These are phyloP conservation scores for Boechera divaricarpa DNA, from an alignment of 345 rosid species.

Conservation along the genomic window DNA sequence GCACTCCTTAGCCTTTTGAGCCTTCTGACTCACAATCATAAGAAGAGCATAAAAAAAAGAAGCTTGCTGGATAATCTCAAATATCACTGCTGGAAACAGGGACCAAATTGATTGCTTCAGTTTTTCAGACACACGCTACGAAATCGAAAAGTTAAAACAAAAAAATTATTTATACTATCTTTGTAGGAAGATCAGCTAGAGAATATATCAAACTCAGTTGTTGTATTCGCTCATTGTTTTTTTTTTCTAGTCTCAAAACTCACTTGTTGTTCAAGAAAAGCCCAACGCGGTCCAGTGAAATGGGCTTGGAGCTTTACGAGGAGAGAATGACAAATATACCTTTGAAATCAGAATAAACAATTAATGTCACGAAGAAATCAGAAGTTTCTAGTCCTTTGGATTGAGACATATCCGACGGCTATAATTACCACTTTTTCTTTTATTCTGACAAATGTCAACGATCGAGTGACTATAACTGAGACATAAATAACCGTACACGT, in stretches of 20 bases:
- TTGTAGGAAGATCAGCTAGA: too few relatives aligned
- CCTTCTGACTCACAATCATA: constrained; percentile 81
- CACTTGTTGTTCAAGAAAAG: background rate
- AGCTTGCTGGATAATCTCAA: constrained; percentile 99
- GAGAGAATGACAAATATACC: constrained; percentile 18
- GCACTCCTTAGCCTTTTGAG: constrained; percentile 81
- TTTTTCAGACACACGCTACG: too few relatives aligned
- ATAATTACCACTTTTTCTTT: background rate
- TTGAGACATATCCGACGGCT: constrained; percentile 14
- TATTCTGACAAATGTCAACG: constrained; percentile 16
- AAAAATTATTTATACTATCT: too few relatives aligned
- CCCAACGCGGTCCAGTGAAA: background rate
- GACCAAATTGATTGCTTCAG: constrained; percentile 58
- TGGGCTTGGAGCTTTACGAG: background rate
- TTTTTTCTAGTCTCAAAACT: too few relatives aligned
- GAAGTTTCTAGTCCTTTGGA: constrained; percentile 35
- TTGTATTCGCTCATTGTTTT: too few relatives aligned
- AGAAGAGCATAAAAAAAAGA: constrained; percentile 95
- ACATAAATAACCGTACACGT: constrained; percentile 7
- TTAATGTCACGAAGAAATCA: background rate
- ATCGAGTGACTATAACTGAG: background rate
- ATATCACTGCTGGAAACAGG: constrained; percentile 96
- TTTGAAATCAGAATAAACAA: background rate
- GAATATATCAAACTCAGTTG: background rate
- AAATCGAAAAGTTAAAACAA: too few relatives aligned